Base-by-base conservation (phyloP, 805 yeast genomes). In the Schwanniomyces occidentalis region DNA sequence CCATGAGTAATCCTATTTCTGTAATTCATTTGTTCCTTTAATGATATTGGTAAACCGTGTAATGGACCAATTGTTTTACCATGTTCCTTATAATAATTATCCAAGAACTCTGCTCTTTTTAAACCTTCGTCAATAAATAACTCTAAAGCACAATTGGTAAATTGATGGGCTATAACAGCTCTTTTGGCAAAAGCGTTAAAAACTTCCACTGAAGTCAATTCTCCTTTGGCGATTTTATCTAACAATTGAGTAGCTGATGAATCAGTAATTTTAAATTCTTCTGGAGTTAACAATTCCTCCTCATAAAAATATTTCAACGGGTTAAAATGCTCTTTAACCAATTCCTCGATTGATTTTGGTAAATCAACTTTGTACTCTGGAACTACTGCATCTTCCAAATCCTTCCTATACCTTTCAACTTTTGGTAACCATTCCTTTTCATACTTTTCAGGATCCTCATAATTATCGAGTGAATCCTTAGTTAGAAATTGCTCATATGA, bases 31-130 rank as follows among this genome's bases (percentile, higher is more conserved):
- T 71, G 75, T 44, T 73, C 82, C 41, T 80, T 80, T 35, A 80
- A 62, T 0, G 84, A 77, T 20, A 80, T 60, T 2, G 87, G 88
- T 19, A 81, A 57, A 2, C 88, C 88, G 46, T 81, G 86, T 30
- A 81, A 65, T 2, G 84, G 81, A 18, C 86, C 86, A 22, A 75
- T 49, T 2, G 70, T 55, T 42, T 72, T 66, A 10, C 80, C 82
- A 26, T 70, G 56, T 27, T 64, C 44, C 34, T 52, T 55, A 37
- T 45, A 75, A 48, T 72, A 69, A 16, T 65, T 73, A 49, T 82
- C 90, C 40, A 80, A 62, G 34, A 53, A 63, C 45, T 69, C 55
- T 6, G 88, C 88, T 37, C 70, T 64, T 37, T 62, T 63, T 35
- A 81, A 60, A 9, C 86, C 89, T 38, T 76, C 75, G 7, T 76